Conservation (phyloP, 768 basidiomycete genomes). For the Auricularia cornea region DNA sequence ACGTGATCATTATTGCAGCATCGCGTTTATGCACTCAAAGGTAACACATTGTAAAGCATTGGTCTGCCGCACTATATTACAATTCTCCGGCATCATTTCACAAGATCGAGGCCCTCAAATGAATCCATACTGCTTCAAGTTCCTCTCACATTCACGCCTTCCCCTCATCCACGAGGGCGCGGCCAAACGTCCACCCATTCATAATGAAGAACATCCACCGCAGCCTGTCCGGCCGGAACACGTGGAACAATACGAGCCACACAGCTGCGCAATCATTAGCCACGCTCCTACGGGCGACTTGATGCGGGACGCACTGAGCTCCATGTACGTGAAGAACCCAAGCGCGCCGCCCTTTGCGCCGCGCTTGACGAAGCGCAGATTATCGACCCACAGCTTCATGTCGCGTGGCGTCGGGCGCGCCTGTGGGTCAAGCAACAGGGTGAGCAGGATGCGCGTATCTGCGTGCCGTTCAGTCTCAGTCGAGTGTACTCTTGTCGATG, state of each 20-base stretch:
- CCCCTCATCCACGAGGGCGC: not conserved
- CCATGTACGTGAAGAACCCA: constrained; percentile 50
- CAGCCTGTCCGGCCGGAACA: constrained; percentile 37
- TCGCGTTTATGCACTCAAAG: too few species aligned
- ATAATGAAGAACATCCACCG: constrained; percentile 39
- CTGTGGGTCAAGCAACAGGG: constrained; percentile 37
- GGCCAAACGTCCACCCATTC: constrained; percentile 31
- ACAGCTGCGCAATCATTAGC: constrained; percentile 18
- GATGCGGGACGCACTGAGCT: constrained; percentile 35
- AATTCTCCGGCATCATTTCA: too few species aligned
- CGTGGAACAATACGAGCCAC: constrained; percentile 38
- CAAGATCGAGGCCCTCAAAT: too few species aligned
- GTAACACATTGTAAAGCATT: too few species aligned
- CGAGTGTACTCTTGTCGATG: too few species aligned
- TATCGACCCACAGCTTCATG: constrained; percentile 52
- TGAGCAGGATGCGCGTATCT: constrained; percentile 43
- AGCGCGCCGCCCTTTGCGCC: constrained; percentile 40
- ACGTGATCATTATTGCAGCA: too few species aligned
- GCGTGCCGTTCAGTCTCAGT: not conserved
- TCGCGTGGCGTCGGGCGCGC: constrained; percentile 38
- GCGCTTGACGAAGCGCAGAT: constrained; percentile 41
- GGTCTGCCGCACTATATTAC: too few species aligned
- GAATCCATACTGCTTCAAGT: too few species aligned
- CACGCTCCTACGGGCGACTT: not conserved
- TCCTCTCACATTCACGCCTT: too few species aligned